Conservation (phyloP, 345 rosid genomes). For the Populus deltoides region DNA sequence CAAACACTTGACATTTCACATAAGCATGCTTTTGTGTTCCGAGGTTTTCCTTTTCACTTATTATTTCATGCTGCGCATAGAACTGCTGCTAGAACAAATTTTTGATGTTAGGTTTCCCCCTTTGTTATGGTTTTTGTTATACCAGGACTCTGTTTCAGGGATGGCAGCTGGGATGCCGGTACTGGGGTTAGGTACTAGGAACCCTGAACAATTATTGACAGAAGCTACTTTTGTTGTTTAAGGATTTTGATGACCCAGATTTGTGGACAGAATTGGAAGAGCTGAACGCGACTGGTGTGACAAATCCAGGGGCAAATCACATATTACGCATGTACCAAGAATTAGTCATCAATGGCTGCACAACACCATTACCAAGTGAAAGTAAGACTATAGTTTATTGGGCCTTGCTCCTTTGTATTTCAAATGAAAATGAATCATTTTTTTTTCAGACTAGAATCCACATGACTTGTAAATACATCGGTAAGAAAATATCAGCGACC, state of each 20-base stretch:
- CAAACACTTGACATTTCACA: conserved; percentile 68
- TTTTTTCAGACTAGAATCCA: no score
- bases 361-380: background rate
- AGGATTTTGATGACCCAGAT: conserved; percentile 72
- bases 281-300: conserved; percentile 19
- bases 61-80: background rate
- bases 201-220: conserved; percentile 55
- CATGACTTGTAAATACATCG: background rate
- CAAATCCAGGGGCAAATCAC: background rate
- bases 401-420: background rate
- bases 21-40: conserved; percentile 66
- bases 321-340: background rate
- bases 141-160: conserved; percentile 80
- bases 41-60: conserved; percentile 43
- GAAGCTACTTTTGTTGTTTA: conserved; percentile 65
- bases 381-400: background rate
- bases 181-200: conserved; percentile 67
- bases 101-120: background rate
- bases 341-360: background rate
- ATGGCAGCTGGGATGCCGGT: conserved; percentile 94
- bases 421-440: background rate
- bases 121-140: background rate
- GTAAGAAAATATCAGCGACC: background rate
- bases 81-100: background rate
- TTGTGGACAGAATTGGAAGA: conserved; percentile 74